These are phyloP conservation scores for Saccharomycopsis olivae DNA, from an alignment of 805 yeast genomes.

Conservation along the genomic window DNA sequence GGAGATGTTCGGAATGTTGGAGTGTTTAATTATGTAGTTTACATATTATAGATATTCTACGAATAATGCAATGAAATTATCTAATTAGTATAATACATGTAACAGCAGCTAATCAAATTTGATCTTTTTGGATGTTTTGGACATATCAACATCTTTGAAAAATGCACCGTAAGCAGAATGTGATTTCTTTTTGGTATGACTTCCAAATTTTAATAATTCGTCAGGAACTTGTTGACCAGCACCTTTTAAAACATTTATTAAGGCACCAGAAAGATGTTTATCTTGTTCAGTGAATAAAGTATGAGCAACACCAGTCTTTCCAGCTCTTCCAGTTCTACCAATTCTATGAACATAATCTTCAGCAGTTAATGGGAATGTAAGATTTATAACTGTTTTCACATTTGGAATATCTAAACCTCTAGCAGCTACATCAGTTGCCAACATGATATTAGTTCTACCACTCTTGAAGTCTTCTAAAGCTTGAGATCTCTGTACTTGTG, in stretches of 20 bases:
- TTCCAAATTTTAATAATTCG: slow-evolving; percentile 87
- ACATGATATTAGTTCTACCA: slow-evolving; percentile 63
- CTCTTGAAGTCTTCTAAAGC: slow-evolving; percentile 79
- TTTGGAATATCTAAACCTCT: slow-evolving; percentile 97
- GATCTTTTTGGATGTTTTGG: slow-evolving; percentile 80
- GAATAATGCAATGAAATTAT: background rate
- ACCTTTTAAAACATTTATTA: slow-evolving; percentile 83
- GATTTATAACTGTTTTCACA: slow-evolving; percentile 87
- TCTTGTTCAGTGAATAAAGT: slow-evolving; percentile 95
- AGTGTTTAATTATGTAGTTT: slow-evolving; percentile 59
- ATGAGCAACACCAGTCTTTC: slow-evolving; percentile 88
- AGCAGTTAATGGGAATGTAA: slow-evolving; percentile 92
- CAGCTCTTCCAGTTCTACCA: slow-evolving; percentile 98
- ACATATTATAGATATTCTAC: too few relatives aligned
- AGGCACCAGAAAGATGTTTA: slow-evolving; percentile 90
- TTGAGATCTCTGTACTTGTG: slow-evolving; percentile 83
- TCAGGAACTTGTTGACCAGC: slow-evolving; percentile 96
- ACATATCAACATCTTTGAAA: slow-evolving; percentile 83
- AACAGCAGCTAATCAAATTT: slow-evolving; percentile 50
- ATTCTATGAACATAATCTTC: slow-evolving; percentile 97
- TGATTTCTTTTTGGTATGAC: slow-evolving; percentile 95
- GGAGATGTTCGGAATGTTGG: slow-evolving; percentile 86
- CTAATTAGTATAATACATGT: too few relatives aligned
- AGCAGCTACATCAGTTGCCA: slow-evolving; percentile 98
- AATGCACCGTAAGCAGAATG: slow-evolving; percentile 98